These are phyloP conservation scores for Aspergillus steynii DNA, from an alignment of 495 filamentous ascomycete genomes.

Conservation along the genomic window DNA sequence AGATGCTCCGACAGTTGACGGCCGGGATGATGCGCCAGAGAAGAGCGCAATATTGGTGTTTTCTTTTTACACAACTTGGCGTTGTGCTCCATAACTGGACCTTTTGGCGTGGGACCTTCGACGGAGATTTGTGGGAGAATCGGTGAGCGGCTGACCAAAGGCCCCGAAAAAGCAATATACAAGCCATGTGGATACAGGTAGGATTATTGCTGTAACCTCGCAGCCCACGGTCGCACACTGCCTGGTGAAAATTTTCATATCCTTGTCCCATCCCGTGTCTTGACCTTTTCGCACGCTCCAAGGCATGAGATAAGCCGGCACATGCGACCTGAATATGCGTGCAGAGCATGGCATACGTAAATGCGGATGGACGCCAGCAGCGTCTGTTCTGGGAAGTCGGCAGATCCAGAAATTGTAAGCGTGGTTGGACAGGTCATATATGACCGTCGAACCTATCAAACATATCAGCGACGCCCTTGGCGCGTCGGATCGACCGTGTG, in stretches of 20 bases:
- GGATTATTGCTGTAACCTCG: background rate
- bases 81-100: background rate
- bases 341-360: background rate
- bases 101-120: background rate
- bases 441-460: background rate
- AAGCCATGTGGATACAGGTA: background rate
- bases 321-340: background rate
- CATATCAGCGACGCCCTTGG: background rate
- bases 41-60: background rate
- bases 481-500: background rate
- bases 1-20: background rate
- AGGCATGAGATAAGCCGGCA: background rate
- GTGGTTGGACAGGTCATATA: background rate
- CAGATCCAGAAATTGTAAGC: background rate
- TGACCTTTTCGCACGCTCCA: too few relatives aligned
- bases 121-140: background rate
- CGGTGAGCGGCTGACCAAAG: conserved; percentile 2
- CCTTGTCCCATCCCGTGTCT: too few relatives aligned
- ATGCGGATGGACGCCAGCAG: background rate
- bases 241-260: background rate
- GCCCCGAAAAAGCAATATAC: background rate
- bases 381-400: background rate
- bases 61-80: background rate
- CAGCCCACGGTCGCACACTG: background rate
- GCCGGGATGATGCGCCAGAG: background rate